Evolutionary conservation across 2,329 filamentous ascomycete species (phyloP), one percentile per base, ranked within the genome.

Genomic region (Aspergillus sp.): DNA sequence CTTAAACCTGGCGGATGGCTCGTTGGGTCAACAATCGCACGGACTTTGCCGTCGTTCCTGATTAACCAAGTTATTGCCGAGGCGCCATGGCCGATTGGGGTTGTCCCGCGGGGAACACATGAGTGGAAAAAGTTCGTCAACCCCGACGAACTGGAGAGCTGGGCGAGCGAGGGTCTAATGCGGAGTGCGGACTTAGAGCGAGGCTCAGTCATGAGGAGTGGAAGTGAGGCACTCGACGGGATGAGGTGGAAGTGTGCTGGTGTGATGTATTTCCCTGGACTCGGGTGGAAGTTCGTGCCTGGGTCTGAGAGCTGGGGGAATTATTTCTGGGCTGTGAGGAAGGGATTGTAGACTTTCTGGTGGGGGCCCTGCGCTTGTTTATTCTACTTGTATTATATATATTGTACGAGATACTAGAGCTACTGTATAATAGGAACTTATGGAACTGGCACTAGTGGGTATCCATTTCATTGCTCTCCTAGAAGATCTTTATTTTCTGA

Each of bases 81-180:
- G 78, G 90, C 76, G 71, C 97, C 57, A 67, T 96, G 71, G 75
- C 70, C 77, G 3, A 71, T 80, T 38, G 82, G 90, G 5, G 91
- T 98, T 60, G 95, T 99, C 56, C 95, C 95, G 9, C 85, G 84
- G 62, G 95, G 95, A 2, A 99, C 95, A 47, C 95, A 99, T 76
- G 92, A 97, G 73, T 99, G 95, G 95, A 82, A 82, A 61, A 96
- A 98, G 78, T 99, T 98, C 76, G 88, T 99, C 64, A 95, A 97
- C 70, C 89, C 90, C 62, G 80, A 84, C 13, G 93, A 98, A 80
- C 73, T 76, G 43, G 60, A 71, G 38, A 71, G 69, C 20, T 79
- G 76, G 76, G 70, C 72, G 38, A 69, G 72, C 58, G 69, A 76
- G 55, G 74, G 70, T 1, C 56, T 76, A 68, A 78, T 82, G 64